These are phyloP conservation scores for Leishmania guyanensis DNA, from an alignment of 208 protist species.

Conservation along the genomic window DNA sequence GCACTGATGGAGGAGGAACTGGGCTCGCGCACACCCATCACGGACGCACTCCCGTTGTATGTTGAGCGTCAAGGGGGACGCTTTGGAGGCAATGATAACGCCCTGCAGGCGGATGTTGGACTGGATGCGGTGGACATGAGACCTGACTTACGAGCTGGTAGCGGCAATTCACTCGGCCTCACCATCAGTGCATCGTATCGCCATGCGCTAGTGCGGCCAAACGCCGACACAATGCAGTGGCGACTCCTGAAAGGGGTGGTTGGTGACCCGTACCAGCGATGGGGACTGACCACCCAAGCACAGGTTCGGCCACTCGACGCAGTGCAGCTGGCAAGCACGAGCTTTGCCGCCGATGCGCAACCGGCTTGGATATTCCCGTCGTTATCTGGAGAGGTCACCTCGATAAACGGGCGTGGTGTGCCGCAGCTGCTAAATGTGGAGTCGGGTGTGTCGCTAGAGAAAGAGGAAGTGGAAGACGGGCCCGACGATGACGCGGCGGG, in stretches of 20 bases:
- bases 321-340: neutral
- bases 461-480: conserved; percentile 6
- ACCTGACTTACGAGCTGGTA: conserved; percentile 36
- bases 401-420: neutral
- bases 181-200: conserved; percentile 45
- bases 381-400: neutral
- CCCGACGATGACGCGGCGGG: neutral
- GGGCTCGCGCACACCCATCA: conserved; percentile 37
- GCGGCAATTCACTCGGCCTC: conserved; percentile 58
- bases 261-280: conserved; percentile 55
- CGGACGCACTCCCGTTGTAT: conserved; percentile 27
- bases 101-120: neutral
- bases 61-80: neutral
- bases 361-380: conserved; percentile 4
- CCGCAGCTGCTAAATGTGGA: conserved; percentile 13
- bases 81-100: neutral
- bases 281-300: conserved; percentile 36
- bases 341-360: neutral
- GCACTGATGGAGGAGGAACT: conserved; percentile 78
- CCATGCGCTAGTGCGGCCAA: conserved; percentile 32
- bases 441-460: neutral
- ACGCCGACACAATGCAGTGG: conserved; percentile 33
- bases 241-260: conserved; percentile 29
- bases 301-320: conserved; percentile 24
- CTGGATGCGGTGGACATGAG: conserved; percentile 33